phyloP scores from a whole-genome alignment of 139 green algal genomes.

The Volvox africanus region DNA sequence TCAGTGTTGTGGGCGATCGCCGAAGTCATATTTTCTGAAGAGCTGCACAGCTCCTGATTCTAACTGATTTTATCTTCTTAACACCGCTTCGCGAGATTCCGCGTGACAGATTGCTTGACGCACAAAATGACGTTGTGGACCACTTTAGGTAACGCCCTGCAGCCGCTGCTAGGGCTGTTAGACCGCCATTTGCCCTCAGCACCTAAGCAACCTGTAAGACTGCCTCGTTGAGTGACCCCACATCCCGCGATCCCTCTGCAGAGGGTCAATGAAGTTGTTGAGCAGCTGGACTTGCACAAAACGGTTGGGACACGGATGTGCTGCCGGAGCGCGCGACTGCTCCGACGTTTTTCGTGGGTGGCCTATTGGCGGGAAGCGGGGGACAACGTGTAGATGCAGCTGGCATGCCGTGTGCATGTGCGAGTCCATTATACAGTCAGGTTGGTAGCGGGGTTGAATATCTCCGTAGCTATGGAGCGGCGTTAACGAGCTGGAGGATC shows the following conservation, averaged over 20 bases:
- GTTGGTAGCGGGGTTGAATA: too few species aligned
- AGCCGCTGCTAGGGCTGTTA: constrained; percentile 48
- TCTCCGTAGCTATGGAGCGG: too few species aligned
- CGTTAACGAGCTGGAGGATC: too few species aligned
- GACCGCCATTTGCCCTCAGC: constrained; percentile 2
- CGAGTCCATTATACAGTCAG: too few species aligned
- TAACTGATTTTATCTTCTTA: too few species aligned
- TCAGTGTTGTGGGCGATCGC: too few species aligned
- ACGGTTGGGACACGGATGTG: constrained; percentile 53
- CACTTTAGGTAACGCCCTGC: constrained; percentile 1
- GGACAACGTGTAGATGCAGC: too few species aligned
- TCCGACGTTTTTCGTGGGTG: constrained; percentile 63
- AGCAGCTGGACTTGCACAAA: constrained; percentile 58
- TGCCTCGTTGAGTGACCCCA: constrained; percentile 32
- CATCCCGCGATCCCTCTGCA: neutral
- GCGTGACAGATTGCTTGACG: neutral
- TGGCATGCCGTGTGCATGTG: too few species aligned
- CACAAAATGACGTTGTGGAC: constrained; percentile 46
- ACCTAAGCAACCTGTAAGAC: neutral
- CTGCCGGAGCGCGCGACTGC: constrained; percentile 51
- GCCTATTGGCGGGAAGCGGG: constrained; percentile 30
- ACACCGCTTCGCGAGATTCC: neutral
- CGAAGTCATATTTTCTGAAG: too few species aligned
- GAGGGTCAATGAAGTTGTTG: constrained; percentile 12
- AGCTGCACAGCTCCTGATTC: too few species aligned